phyloP scores from a whole-genome alignment of 345 rosid species.

The Psidium friedrichsthalianum region DNA sequence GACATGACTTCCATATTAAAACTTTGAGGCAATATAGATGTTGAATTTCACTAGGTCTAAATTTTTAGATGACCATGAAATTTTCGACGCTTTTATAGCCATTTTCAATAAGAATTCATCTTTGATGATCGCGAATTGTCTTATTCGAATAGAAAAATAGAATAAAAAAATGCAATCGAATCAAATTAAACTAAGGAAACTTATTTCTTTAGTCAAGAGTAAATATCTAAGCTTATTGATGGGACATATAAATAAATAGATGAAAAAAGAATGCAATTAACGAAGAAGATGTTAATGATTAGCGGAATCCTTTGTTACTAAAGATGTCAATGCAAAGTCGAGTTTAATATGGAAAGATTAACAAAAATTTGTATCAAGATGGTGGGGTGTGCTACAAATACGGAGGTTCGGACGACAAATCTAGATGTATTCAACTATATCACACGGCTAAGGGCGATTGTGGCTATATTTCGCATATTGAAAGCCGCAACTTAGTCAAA shows the following conservation, averaged over 20 bases:
- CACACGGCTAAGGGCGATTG: not conserved
- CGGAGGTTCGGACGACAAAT: not conserved
- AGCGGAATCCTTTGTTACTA: not conserved
- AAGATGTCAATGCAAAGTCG: not conserved
- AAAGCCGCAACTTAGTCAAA: not conserved
- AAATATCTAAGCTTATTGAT: not conserved
- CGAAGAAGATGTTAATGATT: not conserved
- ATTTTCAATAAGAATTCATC: not conserved
- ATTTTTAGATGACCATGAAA: not conserved
- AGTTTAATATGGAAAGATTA: not conserved
- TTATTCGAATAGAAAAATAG: not conserved
- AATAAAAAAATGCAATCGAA: not conserved
- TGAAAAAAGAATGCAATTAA: not conserved
- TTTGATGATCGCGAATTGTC: not conserved
- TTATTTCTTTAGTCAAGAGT: not conserved
- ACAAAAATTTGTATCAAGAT: not conserved
- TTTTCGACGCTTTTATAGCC: not conserved
- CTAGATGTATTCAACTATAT: not conserved
- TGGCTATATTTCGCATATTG: not conserved
- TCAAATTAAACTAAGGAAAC: not conserved
- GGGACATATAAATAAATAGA: not conserved
- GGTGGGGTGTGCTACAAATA: not conserved
- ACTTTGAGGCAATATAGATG: not conserved
- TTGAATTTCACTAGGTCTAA: no score
- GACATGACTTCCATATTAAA: not conserved